Percentiles rank a stretch among this genome's conserved stretches.
Evolutionary conservation across 495 filamentous ascomycete genomes (phyloP).

Genomic region (Bombardia bombarda): DNA sequence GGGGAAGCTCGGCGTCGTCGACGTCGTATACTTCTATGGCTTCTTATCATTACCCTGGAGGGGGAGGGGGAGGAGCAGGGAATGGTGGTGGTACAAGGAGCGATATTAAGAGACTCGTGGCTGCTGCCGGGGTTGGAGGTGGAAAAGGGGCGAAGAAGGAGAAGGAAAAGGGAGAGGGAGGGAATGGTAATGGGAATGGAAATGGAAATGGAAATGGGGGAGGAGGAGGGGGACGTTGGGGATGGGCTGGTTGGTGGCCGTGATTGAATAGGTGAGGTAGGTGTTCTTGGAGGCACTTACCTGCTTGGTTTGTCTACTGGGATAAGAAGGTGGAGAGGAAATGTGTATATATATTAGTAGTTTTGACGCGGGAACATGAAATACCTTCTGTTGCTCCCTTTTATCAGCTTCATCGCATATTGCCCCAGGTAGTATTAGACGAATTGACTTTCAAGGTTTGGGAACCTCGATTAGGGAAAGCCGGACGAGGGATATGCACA

Average conservation of each 20-base stretch:
- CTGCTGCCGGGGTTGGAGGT: not conserved
- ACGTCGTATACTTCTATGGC: not conserved
- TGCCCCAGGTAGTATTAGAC: too few species aligned
- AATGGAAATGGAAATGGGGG: not conserved
- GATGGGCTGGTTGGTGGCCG: constrained; percentile 1
- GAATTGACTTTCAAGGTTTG: too few species aligned
- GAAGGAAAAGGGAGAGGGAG: not conserved
- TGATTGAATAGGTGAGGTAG: not conserved
- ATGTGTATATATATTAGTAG: too few species aligned
- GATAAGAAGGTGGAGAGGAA: too few species aligned
- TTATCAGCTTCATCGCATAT: not conserved
- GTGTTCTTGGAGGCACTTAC: not conserved
- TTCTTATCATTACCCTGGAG: not conserved
- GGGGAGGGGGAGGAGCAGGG: not conserved
- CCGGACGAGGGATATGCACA: too few species aligned
- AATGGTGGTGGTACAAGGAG: too few species aligned
- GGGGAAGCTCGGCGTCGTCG: not conserved
- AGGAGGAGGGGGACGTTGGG: not conserved
- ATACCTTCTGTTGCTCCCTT: not conserved
- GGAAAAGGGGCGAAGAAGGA: not conserved
- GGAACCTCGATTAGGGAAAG: too few species aligned
- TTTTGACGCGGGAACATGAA: too few species aligned
- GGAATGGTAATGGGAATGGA: not conserved
- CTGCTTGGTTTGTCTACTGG: not conserved
- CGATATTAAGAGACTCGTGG: too few species aligned